Base-by-base conservation (phyloP, 352 stramenopile species). In the Elongisporangium undulatum region DNA sequence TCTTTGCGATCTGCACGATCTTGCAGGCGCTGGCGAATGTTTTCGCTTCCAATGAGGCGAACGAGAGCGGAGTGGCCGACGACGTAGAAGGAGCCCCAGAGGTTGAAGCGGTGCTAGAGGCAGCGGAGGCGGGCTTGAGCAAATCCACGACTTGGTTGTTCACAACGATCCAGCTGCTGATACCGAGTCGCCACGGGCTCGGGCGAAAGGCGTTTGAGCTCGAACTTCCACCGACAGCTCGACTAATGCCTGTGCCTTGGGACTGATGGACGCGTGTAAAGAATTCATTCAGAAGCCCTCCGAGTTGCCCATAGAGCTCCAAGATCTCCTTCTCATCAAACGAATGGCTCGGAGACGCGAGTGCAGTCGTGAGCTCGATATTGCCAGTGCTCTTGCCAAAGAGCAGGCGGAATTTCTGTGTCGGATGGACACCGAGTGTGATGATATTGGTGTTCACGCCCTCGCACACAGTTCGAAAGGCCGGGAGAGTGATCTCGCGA, bases 91-190 rank as follows among this genome's bases (percentile, higher is more conserved):
- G n/a, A 24, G 24, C 26, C 3, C 16, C 19, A 8, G 51, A 59
- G n/a, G n/a, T n/a, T 10, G 26, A 53, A 17, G 57, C 16, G 5
- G 49, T 49, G 15, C 19, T n/a, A 1, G 50, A 22, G 13, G 21
- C 13, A 38, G 23, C 3, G 51, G 49, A 21, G 8, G 55, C 51
- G 2, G 68, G 55, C 53, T 84, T 75, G 10, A 90, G 59, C 17
- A 91, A 56, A 26, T 89, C 82, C 29, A 86, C 68, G 7, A 67
- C 69, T 26, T 80, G 65, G 58, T 89, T 89, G 63, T 85, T 79
- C 13, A 89, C 75, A 61, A 91, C 62, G 51, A 89, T 76, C 82
- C 82, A 91, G 39, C 77, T 87, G 55, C 82, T 91, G 29, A 89
- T 73, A 6, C 79, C 82, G 2, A 91, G 50, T 49, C 67, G 55